Conservation (phyloP, 2,329 filamentous ascomycete species). For the Fusarium poae region DNA sequence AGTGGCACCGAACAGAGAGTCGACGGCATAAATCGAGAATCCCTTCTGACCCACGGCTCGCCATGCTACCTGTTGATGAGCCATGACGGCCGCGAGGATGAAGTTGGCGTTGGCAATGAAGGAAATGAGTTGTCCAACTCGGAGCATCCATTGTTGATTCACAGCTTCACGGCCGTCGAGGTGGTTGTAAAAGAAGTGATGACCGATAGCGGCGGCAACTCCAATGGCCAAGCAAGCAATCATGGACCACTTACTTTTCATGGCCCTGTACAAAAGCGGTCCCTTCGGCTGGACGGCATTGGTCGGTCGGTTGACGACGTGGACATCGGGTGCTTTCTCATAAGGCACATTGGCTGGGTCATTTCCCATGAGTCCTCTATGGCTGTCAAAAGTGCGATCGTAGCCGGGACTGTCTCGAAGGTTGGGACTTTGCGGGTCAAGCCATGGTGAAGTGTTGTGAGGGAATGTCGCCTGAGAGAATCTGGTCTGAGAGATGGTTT, state of each 20-base stretch:
- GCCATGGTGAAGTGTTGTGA: conserved; percentile 8
- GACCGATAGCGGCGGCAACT: not conserved
- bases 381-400: conserved; percentile 20
- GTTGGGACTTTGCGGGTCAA: conserved; percentile 27
- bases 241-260: conserved; percentile 38
- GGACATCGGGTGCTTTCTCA: not conserved
- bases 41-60: conserved; percentile 16
- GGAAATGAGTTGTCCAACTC: conserved; percentile 25
- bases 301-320: not conserved
- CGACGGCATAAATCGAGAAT: conserved; percentile 32
- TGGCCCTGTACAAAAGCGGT: conserved; percentile 7
- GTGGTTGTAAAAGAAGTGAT: conserved; percentile 26
- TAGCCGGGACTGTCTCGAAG: conserved; percentile 20
- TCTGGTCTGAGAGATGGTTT: not conserved
- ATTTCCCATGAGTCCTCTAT: conserved; percentile 8
- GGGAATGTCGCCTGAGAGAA: not conserved
- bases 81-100: conserved; percentile 24
- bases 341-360: not conserved
- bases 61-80: conserved; percentile 35
- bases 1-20: conserved; percentile 36
- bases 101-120: conserved; percentile 35
- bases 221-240: conserved; percentile 24
- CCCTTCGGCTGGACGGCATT: not conserved
- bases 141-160: conserved; percentile 34
- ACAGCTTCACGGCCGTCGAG: conserved; percentile 18